Percentiles rank a stretch among this genome's conserved stretches.
Evolutionary conservation across 169 alveolate species (phyloP).

Genomic region (Perkinsus chesapeaki): DNA sequence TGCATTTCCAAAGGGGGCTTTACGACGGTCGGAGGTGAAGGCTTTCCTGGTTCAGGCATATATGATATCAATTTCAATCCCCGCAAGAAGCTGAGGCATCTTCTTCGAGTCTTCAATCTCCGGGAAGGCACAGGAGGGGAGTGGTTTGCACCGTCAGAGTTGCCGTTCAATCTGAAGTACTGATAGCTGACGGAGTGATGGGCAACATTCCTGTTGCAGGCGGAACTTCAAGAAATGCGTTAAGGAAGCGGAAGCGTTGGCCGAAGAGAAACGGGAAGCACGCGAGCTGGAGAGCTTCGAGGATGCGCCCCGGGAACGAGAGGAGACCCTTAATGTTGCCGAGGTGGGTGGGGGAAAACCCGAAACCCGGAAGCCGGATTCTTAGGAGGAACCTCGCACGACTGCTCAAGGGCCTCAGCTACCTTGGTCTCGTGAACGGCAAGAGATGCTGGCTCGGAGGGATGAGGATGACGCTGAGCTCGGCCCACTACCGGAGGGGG

Average conservation of each 20-base stretch:
- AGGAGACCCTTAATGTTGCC: background rate
- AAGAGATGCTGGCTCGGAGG: background rate
- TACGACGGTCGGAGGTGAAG: background rate
- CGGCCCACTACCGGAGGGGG: background rate
- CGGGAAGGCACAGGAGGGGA: background rate
- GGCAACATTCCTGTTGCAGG: background rate
- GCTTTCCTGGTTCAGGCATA: background rate
- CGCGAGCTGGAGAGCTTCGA: background rate
- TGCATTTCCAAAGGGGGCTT: too few relatives aligned
- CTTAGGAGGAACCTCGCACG: background rate
- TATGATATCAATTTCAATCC: background rate
- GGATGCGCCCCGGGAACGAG: background rate
- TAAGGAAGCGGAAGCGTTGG: background rate
- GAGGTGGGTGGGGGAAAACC: background rate
- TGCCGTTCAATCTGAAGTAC: background rate
- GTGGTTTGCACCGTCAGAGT: background rate
- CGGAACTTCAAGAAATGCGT: background rate
- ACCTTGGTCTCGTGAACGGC: background rate
- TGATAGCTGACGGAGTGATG: background rate
- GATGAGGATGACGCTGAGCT: background rate
- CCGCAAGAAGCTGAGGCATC: background rate
- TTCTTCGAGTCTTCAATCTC: background rate
- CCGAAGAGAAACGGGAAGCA: background rate
- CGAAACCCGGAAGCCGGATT: background rate
- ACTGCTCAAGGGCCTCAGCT: background rate